Conservation (phyloP, 768 basidiomycete genomes). For the Tricholoma terreum region DNA sequence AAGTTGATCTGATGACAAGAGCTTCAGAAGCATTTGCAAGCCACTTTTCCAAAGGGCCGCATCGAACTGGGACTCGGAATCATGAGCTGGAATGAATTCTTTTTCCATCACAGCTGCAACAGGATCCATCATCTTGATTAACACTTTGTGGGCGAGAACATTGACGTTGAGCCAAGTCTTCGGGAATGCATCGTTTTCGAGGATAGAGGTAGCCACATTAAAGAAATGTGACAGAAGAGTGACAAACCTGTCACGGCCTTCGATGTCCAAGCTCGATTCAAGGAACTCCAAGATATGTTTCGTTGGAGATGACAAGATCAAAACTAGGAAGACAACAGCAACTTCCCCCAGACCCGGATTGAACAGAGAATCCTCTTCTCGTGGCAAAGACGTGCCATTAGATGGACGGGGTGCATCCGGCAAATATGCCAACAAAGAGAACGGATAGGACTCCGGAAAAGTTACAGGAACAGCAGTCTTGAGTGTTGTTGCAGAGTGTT, state of each 20-base stretch:
- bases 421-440: conserved; percentile 70
- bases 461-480: conserved; percentile 67
- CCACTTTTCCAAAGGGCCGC: conserved; percentile 76
- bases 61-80: conserved; percentile 68
- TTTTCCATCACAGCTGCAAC: conserved; percentile 72
- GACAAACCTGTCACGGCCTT: conserved; percentile 79
- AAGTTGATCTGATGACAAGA: conserved; percentile 86
- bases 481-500: conserved; percentile 57
- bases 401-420: conserved; percentile 51
- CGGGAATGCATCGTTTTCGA: conserved; percentile 87
- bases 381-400: conserved; percentile 35
- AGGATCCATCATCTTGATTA: conserved; percentile 87
- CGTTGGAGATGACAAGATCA: conserved; percentile 76
- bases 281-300: conserved; percentile 77
- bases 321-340: conserved; percentile 77
- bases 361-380: conserved; percentile 53
- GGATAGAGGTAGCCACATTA: conserved; percentile 73
- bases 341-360: conserved; percentile 82
- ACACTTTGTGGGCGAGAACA: conserved; percentile 80
- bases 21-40: conserved; percentile 77
- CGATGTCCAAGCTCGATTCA: conserved; percentile 80
- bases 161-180: conserved; percentile 89
- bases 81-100: conserved; percentile 73
- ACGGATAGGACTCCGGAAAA: conserved; percentile 94
- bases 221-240: conserved; percentile 74